Conservation (phyloP, 2,329 filamentous ascomycete genomes). For the Fusarium nygamai region DNA sequence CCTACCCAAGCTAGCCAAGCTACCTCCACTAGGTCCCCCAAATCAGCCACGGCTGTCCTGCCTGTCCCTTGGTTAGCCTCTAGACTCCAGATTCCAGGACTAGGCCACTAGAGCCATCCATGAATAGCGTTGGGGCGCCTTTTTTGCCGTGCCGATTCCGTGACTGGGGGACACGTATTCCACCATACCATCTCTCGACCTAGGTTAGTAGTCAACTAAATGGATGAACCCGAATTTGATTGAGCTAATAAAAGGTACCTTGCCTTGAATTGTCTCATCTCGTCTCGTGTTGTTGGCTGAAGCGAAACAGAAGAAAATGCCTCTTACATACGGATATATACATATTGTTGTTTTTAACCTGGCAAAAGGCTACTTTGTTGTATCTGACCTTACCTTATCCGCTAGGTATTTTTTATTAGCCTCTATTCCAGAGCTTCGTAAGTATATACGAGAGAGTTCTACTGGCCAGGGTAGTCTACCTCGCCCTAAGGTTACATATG, state of each 20-base stretch:
- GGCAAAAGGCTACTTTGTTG: neutral
- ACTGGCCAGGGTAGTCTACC: neutral
- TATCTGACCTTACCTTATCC: neutral
- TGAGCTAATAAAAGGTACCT: neutral
- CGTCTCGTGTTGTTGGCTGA: neutral
- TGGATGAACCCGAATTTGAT: neutral
- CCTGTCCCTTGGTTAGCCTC: neutral
- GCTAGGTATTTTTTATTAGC: constrained; percentile 19
- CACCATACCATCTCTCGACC: neutral
- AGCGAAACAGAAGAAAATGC: constrained; percentile 5
- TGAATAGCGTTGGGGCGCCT: constrained; percentile 28
- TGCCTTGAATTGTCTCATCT: neutral
- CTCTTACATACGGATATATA: neutral
- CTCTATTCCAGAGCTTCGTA: constrained; percentile 4
- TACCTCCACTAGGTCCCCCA: neutral
- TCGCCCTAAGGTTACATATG: constrained; percentile 19
- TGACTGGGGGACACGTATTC: constrained; percentile 27
- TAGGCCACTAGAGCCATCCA: constrained; percentile 3
- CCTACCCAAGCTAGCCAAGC: neutral
- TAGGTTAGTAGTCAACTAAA: neutral
- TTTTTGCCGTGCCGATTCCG: constrained; percentile 32
- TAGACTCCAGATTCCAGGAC: neutral
- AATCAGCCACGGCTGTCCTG: neutral
- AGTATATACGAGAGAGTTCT: neutral
- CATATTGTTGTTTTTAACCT: constrained; percentile 7